These are phyloP conservation scores for Camellia sinensis DNA, from an alignment of 148 eudicot genomes.

Conservation along the genomic window DNA sequence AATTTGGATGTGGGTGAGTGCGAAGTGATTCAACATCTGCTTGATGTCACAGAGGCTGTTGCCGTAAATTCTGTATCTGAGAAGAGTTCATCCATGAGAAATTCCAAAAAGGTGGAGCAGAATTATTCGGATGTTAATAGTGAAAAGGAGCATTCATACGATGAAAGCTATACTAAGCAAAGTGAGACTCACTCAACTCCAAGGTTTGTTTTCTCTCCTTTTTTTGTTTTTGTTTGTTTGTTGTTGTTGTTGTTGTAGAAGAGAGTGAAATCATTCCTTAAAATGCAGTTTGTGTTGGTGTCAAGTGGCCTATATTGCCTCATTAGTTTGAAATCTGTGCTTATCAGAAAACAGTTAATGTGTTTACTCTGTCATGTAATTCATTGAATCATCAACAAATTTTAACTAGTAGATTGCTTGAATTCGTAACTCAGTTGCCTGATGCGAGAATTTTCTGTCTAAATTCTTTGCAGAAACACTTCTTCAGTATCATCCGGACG, in stretches of 20 bases:
- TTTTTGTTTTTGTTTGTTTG: slow-evolving; percentile 13
- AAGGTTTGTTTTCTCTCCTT: slow-evolving; percentile 34
- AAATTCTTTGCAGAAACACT: slow-evolving; percentile 49
- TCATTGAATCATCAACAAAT: background rate
- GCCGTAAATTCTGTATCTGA: slow-evolving; percentile 49
- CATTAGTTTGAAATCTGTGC: background rate
- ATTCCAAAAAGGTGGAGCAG: slow-evolving; percentile 40
- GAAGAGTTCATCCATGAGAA: slow-evolving; percentile 39
- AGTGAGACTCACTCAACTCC: slow-evolving; percentile 37
- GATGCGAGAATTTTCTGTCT: background rate
- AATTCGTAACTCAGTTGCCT: background rate
- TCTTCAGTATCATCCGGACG: slow-evolving; percentile 65
- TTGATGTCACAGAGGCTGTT: slow-evolving; percentile 78
- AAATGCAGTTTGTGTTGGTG: background rate
- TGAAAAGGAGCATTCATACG: slow-evolving; percentile 37
- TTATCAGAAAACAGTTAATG: background rate
- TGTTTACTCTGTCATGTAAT: background rate
- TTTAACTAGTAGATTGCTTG: background rate
- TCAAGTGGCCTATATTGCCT: slow-evolving; percentile 1
- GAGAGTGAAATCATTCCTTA: background rate
- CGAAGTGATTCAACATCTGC: slow-evolving; percentile 84
- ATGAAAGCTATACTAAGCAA: slow-evolving; percentile 38
- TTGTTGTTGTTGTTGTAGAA: too few species aligned
- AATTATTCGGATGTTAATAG: slow-evolving; percentile 30
- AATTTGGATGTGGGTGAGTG: slow-evolving; percentile 76